Percentiles rank a stretch among this genome's conserved stretches.
Evolutionary conservation across 2,329 filamentous ascomycete genomes (phyloP).

Genomic region (Talaromyces amestolkiae): DNA sequence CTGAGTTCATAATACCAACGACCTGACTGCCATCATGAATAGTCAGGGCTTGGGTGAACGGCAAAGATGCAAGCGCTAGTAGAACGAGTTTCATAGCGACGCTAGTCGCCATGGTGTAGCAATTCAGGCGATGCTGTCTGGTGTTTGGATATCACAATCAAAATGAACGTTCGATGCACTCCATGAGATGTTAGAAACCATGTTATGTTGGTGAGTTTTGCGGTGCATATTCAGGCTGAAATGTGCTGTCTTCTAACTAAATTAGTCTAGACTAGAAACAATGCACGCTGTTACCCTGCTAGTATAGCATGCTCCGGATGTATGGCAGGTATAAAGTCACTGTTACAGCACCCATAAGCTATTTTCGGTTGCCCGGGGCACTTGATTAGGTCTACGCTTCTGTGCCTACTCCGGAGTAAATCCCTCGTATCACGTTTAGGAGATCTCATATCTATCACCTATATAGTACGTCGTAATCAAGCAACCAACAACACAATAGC

Average conservation of each 20-base stretch:
- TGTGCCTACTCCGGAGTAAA: too few species aligned
- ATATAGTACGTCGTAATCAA: neutral
- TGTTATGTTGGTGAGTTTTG: neutral
- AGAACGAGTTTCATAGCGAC: neutral
- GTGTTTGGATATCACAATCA: too few species aligned
- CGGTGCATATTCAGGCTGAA: neutral
- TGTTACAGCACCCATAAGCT: too few species aligned
- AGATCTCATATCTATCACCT: neutral
- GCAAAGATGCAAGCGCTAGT: slow-evolving; percentile 5
- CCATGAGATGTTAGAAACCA: too few species aligned
- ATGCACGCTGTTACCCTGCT: neutral
- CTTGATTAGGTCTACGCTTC: too few species aligned
- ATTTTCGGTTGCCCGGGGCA: too few species aligned
- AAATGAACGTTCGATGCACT: too few species aligned
- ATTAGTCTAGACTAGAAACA: neutral
- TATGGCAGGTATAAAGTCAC: too few species aligned
- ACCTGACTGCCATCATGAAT: slow-evolving; percentile 2
- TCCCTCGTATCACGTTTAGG: too few species aligned
- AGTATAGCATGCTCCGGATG: neutral
- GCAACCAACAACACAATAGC: slow-evolving; percentile 30
- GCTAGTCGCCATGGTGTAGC: neutral
- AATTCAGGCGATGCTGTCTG: too few species aligned
- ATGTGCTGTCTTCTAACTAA: neutral
- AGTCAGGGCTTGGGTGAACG: slow-evolving; percentile 2
- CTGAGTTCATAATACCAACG: neutral